These are phyloP conservation scores for Grosmannia serpens DNA, from an alignment of 2,329 filamentous ascomycete species.

Conservation along the genomic window DNA sequence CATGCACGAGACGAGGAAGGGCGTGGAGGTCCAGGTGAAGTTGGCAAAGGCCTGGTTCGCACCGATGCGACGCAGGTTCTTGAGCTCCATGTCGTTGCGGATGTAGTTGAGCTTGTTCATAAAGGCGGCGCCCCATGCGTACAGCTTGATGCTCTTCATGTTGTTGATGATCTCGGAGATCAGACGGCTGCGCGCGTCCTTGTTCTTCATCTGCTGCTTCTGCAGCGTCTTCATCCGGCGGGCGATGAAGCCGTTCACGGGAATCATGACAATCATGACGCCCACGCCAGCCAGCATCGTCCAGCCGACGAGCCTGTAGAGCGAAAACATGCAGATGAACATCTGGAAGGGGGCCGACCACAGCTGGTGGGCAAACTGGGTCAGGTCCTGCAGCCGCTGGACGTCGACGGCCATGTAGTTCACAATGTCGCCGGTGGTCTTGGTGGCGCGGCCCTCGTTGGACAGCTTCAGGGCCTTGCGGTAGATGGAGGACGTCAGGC, in stretches of 20 bases:
- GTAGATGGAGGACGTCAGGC: conserved; percentile 84
- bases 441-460: conserved; percentile 79
- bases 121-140: conserved; percentile 93
- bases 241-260: conserved; percentile 85
- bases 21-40: conserved; percentile 96
- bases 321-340: conserved; percentile 82
- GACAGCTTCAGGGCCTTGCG: conserved; percentile 81
- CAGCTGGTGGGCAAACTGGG: conserved; percentile 88
- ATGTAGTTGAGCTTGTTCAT: conserved; percentile 96
- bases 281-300: conserved; percentile 94
- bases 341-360: conserved; percentile 99
- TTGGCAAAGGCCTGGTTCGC: conserved; percentile 89
- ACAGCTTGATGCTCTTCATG: conserved; percentile 99
- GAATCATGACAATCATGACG: conserved; percentile 96
- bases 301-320: conserved; percentile 88
- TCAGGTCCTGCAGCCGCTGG: conserved; percentile 85
- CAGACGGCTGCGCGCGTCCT: conserved; percentile 81
- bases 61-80: conserved; percentile 91
- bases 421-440: conserved; percentile 94
- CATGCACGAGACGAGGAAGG: conserved; percentile 92
- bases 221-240: conserved; percentile 89
- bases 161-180: conserved; percentile 98
- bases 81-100: conserved; percentile 88
- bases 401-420: conserved; percentile 99
- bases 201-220: conserved; percentile 98